Base-by-base conservation (phyloP, 768 basidiomycete species). In the Suillus variegatus region DNA sequence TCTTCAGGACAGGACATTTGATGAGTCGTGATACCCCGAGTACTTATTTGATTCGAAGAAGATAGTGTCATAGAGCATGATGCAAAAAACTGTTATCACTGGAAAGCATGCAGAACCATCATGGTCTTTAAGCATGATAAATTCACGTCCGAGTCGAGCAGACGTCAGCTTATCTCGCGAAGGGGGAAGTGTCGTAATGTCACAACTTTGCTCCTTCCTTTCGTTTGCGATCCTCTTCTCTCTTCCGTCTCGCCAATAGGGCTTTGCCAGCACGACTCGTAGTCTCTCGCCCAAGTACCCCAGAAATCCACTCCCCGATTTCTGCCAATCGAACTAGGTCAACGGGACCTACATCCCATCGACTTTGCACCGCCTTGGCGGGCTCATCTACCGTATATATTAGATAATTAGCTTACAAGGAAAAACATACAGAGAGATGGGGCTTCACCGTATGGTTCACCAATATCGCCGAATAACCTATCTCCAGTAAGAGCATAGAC, bases 221-320 rank as follows among this genome's bases (percentile, higher is more conserved):
- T 13, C 58, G 41, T 60, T 60, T 60, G 3, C 22, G 58, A 32
- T 60, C 12, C 58, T 32, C 25, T 60, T 83, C 79, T 51, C 82
- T 75, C 57, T 73, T 71, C 67, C 77, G 78, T 63, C 82, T 81
- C 18, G 91, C 87, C 64, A 85, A 78, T 65, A 90, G 77, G 12
- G 94, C 95, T 65, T 85, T 84, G 0, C 91, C 94, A 1, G 88
- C 93, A 16, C 93, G 83, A 74, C 93, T 95, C 40, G 85, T 87
- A 69, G 86, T 94, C 68, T 85, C 81, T 66, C 88, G 80, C 1
- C 87, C 86, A 7, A 97, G 79, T 64, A 81, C 73, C 66, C 85
- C 81, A 40, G 87, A 89, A 63, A 97, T 88, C 95, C 95, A 97
- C 75, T 84, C 88, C 0, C 95, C 95, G 41, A 89, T 88, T 54